Evolutionary conservation across 1,284 basidiomycete species (phyloP), one percentile per base, ranked within the genome.

Genomic region (Irpex sp.): DNA sequence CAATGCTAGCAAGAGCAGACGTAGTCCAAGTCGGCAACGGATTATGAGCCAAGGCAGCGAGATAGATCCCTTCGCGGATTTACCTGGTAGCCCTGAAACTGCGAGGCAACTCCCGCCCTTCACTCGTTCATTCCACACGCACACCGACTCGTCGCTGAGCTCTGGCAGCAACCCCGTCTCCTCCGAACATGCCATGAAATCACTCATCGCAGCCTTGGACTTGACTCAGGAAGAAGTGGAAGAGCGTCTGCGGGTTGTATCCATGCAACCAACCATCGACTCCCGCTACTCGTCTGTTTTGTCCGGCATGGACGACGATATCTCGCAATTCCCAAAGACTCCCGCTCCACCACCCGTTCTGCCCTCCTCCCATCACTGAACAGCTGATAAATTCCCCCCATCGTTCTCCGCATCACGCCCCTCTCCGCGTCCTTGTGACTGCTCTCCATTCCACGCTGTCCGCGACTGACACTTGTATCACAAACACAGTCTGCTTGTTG

Each of bases 151-250:
- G 13, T 63, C 69, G n/a, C 64, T 70, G 2, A 72, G 70, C 61
- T 62, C 59, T 17, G 57, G 62, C 31, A 70, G 67, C 49, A 69
- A 66, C 3, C 60, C 65, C 51, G 8, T 33, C 8, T 68, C 65
- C 61, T 81, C 77, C 62, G 79, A 82, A 61, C 79, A 77, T 50
- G 85, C 86, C 13, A 76, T 90, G 66, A 79, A 79, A 67, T 86
- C 83, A 17, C 78, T 90, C 60, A 81, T 90, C 61, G 87, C 86
- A 19, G 88, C 85, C 15, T 78, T 90, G 43, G 80, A 86, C 58
- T 72, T 79, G 2, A 69, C 79, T 1, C 77, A 79, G 58, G 76
- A 77, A 26, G 75, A 80, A 49, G 75, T 78, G 2, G 77, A 81
- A 63, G 77, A 77, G 53, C 75, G 79, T 8, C 67, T 83, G 65